A percentile compares a stretch with the other conserved stretches of the same genome.
phyloP scores from a whole-genome alignment of 148 eudicot genomes.

The Vaccinium darrowii region DNA sequence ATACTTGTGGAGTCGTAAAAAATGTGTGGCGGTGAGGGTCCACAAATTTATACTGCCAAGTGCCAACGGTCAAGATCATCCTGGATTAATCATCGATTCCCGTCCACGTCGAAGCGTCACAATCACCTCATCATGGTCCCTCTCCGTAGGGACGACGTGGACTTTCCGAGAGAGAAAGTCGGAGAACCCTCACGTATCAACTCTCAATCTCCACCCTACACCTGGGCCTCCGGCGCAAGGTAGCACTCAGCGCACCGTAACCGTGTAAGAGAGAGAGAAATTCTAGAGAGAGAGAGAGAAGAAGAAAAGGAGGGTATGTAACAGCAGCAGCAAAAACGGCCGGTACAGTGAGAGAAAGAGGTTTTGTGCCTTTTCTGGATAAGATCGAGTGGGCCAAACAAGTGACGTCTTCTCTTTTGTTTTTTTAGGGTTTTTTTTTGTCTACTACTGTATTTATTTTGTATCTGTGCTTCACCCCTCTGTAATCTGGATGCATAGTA shows the following conservation, averaged over 20 bases:
- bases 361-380: constrained; percentile 2
- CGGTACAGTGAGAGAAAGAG: neutral
- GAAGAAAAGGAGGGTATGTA: neutral
- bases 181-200: neutral
- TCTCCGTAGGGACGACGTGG: neutral
- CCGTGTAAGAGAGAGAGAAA: neutral
- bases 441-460: neutral
- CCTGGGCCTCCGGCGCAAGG: neutral
- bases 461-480: neutral
- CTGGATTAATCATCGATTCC: too few relatives aligned
- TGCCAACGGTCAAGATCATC: too few relatives aligned
- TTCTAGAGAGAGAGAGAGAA: neutral
- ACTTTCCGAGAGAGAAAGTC: neutral
- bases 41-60: too few relatives aligned
- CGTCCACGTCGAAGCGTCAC: too few relatives aligned
- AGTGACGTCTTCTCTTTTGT: neutral
- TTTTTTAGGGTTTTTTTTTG: constrained; percentile 14
- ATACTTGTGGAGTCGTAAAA: too few relatives aligned
- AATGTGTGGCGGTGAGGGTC: too few relatives aligned
- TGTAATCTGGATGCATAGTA: neutral
- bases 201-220: neutral
- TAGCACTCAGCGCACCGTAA: neutral
- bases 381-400: constrained; percentile 19
- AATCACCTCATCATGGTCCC: too few relatives aligned
- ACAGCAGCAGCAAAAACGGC: neutral